A percentile compares a stretch with the other conserved stretches of the same genome.
These are phyloP conservation scores for Fusarium subtropicale DNA, from an alignment of 2,329 filamentous ascomycete genomes.

Conservation along the genomic window DNA sequence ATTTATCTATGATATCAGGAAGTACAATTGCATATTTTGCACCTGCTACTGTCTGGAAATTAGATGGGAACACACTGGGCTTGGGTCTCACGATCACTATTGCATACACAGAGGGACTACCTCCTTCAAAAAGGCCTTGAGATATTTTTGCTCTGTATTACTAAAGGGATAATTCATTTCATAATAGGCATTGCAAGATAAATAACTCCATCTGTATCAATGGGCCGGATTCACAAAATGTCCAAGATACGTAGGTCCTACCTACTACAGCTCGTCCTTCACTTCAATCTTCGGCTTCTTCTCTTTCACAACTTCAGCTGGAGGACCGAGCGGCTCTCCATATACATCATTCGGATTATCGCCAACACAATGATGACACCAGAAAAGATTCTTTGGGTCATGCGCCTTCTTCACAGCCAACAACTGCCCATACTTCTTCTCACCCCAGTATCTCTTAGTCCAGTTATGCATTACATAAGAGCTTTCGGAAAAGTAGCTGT, in stretches of 20 bases:
- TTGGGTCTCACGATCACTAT: too few relatives aligned
- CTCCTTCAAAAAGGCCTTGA: fast-evolving
- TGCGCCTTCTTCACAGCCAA: slow-evolving; percentile 7
- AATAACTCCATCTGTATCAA: background rate
- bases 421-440: slow-evolving; percentile 3
- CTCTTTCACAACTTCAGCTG: background rate
- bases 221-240: background rate
- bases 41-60: too few relatives aligned
- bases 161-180: fast-evolving
- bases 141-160: background rate
- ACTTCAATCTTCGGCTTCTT: background rate
- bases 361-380: slow-evolving; percentile 17
- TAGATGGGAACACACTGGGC: fast-evolving
- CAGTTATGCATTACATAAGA: slow-evolving; percentile 16
- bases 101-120: background rate
- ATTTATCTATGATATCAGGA: too few relatives aligned
- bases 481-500: slow-evolving; percentile 20
- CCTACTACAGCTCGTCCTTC: background rate
- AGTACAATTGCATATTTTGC: too few relatives aligned
- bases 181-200: background rate
- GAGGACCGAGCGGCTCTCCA: background rate
- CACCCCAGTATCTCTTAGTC: slow-evolving; percentile 7
- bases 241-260: background rate
- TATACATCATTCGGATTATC: slow-evolving; percentile 6
- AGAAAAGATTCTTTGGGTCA: background rate